Evolutionary conservation across 306 rosid species (phyloP), one percentile per base, ranked within the genome.

Genomic region (Rosa chinensis): DNA sequence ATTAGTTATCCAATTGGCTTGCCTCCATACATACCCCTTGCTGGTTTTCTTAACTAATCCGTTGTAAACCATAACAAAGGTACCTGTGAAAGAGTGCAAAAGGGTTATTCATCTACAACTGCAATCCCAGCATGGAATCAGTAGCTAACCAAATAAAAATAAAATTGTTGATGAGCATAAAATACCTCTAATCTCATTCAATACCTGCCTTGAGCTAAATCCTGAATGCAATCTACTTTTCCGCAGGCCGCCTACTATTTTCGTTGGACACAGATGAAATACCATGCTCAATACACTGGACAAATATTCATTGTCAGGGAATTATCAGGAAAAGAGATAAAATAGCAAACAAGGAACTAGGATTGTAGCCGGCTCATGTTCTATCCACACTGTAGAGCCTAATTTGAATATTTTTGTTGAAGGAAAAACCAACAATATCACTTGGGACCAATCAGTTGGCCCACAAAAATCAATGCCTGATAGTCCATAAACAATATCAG

Each of bases 261-360:
- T 67, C 71, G 2, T 68, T 76, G 67, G 83, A 68, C 23, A 59
- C 58, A 1, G 86, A 74, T 35, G 87, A 76, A 72, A 76, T 88
- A 66, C 91, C 91, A 50, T 81, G 81, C 77, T 88, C 89, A 43
- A 88, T 88, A 25, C 86, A 78, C 91, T 85, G 78, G 3, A 82
- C 40, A 21, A 56, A 61, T 20, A 58, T 2, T 23, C 14, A 64
- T 80, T 21, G 50, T 35, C 47, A 40, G 17, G 72, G 35, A 32
- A 52, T 52, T 45, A 58, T 44, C 40, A 50, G 58, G 72, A 47
- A 53, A 75, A 58, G 45, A 50, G 20, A 66, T 17, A 74, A 1
- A 61, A 68, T 42, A 70, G 25, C 20, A 16, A 28, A 28, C n/a
- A n/a, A 68, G 25, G 74, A 43, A 45, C 37, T 50, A 73, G 4